phyloP scores from a whole-genome alignment of 345 rosid species.

The rapeseed (Brassica napus) region DNA sequence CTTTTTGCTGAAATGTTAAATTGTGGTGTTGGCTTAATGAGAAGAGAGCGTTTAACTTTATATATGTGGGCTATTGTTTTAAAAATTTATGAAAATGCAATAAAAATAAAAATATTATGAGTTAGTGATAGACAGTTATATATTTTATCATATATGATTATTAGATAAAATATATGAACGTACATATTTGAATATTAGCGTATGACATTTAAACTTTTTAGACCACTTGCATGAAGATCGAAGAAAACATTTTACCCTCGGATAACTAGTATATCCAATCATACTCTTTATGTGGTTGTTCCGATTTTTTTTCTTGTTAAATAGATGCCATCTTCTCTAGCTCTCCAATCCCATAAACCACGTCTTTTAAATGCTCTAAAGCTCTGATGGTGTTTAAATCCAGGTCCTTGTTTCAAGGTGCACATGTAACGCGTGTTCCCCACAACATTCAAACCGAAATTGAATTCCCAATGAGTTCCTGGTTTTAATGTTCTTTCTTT shows the following conservation, averaged over 20 bases:
- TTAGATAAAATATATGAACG: background rate
- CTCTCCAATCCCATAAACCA: background rate
- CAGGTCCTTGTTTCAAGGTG: background rate
- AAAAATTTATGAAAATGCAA: background rate
- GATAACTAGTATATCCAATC: background rate
- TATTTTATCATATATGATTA: background rate
- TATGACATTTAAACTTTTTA: background rate
- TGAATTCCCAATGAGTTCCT: background rate
- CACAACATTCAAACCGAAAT: background rate
- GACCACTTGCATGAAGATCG: background rate
- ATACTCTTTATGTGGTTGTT: background rate
- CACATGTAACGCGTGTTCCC: background rate
- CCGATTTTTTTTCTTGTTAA: background rate
- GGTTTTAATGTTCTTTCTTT: background rate
- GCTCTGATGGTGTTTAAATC: background rate
- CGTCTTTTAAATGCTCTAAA: background rate
- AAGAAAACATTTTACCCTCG: background rate
- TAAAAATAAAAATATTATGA: background rate
- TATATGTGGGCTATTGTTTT: background rate
- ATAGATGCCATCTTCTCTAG: background rate
- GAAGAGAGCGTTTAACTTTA: background rate
- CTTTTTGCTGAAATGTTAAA: too few relatives aligned
- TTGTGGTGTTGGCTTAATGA: background rate
- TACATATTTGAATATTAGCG: background rate
- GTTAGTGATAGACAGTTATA: background rate